A percentile compares a stretch with the other conserved stretches of the same genome.
phyloP scores from a whole-genome alignment of 1,284 basidiomycete genomes.

The Leccinum variabile region DNA sequence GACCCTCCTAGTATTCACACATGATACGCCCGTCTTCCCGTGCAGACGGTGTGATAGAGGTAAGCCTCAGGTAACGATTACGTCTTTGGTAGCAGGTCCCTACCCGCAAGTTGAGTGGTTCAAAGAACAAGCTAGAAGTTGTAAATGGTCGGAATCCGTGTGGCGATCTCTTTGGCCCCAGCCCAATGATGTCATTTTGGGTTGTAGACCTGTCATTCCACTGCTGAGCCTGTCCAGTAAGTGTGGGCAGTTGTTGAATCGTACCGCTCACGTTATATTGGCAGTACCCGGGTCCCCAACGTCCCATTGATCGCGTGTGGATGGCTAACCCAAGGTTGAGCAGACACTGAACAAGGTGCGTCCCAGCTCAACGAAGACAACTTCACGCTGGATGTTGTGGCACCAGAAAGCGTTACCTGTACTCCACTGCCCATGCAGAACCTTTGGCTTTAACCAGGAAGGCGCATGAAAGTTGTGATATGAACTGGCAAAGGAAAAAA shows the following conservation, averaged over 20 bases:
- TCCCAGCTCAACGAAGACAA: background rate
- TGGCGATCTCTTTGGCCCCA: slow-evolving; percentile 26
- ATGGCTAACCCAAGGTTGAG: background rate
- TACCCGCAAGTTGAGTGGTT: slow-evolving; percentile 23
- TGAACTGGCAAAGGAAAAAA: slow-evolving; percentile 5
- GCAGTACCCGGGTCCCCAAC: background rate
- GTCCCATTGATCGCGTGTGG: background rate
- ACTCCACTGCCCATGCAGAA: background rate
- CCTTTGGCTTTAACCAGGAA: slow-evolving; percentile 21
- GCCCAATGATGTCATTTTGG: slow-evolving; percentile 26
- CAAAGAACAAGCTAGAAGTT: slow-evolving; percentile 28
- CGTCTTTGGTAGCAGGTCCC: slow-evolving; percentile 28
- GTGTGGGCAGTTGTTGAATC: slow-evolving; percentile 10
- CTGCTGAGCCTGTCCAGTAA: slow-evolving; percentile 34
- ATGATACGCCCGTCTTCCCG: background rate
- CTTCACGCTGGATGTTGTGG: slow-evolving; percentile 13
- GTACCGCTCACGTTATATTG: background rate
- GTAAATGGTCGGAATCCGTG: slow-evolving; percentile 28
- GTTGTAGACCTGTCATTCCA: slow-evolving; percentile 30
- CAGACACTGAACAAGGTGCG: background rate
- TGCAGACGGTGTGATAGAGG: slow-evolving; percentile 19
- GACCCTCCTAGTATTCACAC: background rate
- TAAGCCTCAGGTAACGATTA: slow-evolving; percentile 12
- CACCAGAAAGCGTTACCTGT: slow-evolving; percentile 24
- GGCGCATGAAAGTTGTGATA: slow-evolving; percentile 20